Evolutionary conservation across 129 eudicot species (phyloP), one percentile per base, ranked within the genome.

Genomic region (Tagetes erecta): DNA sequence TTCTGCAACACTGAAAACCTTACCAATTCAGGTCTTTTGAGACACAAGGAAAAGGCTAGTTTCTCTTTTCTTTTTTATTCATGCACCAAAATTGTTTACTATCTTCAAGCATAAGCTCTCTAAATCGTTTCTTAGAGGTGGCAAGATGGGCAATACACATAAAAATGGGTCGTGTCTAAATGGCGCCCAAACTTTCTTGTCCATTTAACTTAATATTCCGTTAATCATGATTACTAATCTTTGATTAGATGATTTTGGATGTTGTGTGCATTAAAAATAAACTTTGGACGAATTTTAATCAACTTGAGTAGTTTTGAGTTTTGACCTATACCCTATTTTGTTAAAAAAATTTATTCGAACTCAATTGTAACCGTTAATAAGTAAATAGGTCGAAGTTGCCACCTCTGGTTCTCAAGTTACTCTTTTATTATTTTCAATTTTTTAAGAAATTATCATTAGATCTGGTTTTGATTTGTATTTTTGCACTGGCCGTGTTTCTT

Each of bases 31-130:
- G 95, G 96, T 64, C 83, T 82, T 66, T 78, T 88, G 84, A 90
- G 82, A 80, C 71, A 81, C 88, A 93, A 90, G 83, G 97, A 84
- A 66, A 90, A 86, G 89, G 95, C 79, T 58, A 84, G 95, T 85
- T 70, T 35, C 34, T 33, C 39, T 68, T 68, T 34, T 8, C 49
- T 52, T 37, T 37, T 36, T 52, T 52, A 20, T 37, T 37, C 14
- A 38, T 13, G 49, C 50, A 20, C 37, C 68, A 58, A 41, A 7
- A 12, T 42, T 30, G 42, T 4, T 13, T 45, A 55, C 6, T 66
- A 46, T 3, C 9, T 38, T 53, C 3, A 46, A 50, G 9, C 39
- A 71, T 71, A 38, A 71, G 40, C 67, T 40, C 73, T 40, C 14
- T 12, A 11, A 42, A 40, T 56, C 56, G 55, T 71, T 66, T 55